Evolutionary conservation across 1,284 basidiomycete genomes (phyloP).

Genomic region (Heliocybe sulcata): DNA sequence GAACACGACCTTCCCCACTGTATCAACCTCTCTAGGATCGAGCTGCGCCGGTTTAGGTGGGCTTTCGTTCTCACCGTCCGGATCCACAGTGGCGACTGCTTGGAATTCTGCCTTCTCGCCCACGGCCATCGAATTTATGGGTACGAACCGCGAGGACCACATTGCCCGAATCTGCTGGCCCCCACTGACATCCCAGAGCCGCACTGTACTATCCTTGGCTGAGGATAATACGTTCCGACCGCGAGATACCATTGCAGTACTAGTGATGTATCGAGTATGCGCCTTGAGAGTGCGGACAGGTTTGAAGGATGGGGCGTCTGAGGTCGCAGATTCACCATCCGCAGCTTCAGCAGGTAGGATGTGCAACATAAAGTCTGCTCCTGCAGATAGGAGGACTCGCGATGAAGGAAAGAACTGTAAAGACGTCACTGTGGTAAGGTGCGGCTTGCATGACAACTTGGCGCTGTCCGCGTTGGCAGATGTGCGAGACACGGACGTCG

Average conservation of each 20-base stretch:
- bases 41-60: constrained; percentile 4
- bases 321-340: constrained; percentile 14
- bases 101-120: constrained; percentile 24
- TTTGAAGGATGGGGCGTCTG: constrained; percentile 20
- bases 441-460: constrained; percentile 29
- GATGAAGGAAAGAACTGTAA: constrained; percentile 61
- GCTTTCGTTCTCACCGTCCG: constrained; percentile 12
- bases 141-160: constrained; percentile 24
- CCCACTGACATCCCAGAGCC: constrained; percentile 69
- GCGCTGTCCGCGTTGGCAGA: not conserved
- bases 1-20: constrained; percentile 40
- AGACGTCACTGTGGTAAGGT: constrained; percentile 48
- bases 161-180: constrained; percentile 39
- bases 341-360: constrained; percentile 52
- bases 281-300: constrained; percentile 59
- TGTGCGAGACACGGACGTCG: constrained; percentile 21
- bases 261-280: constrained; percentile 59
- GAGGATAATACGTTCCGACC: constrained; percentile 59
- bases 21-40: constrained; percentile 41
- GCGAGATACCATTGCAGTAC: constrained; percentile 52
- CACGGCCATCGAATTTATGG: constrained; percentile 38
- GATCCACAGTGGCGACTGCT: constrained; percentile 6
- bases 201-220: constrained; percentile 61
- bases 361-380: constrained; percentile 53
- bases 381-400: constrained; percentile 52